Percentiles rank a stretch among this genome's conserved stretches.
Evolutionary conservation across 306 rosid species (phyloP).

Genomic region (Benincasa hispida): DNA sequence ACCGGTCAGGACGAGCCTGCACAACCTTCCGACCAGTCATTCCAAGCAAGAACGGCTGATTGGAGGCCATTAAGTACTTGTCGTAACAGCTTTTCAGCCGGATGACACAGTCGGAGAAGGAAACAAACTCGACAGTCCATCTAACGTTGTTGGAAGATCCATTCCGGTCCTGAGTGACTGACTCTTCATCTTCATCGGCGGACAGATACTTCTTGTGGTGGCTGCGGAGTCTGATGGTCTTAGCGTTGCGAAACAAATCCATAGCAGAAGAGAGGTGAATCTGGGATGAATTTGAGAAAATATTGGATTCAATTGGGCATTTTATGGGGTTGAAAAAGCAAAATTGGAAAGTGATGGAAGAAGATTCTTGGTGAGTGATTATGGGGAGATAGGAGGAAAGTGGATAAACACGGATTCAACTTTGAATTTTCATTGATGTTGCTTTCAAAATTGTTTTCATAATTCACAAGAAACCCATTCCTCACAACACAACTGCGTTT

Average conservation of each 20-base stretch:
- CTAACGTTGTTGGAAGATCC: slow-evolving; percentile 39
- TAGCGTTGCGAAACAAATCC: slow-evolving; percentile 40
- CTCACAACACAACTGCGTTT: too few species aligned
- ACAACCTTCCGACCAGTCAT: slow-evolving; percentile 52
- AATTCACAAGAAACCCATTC: too few species aligned
- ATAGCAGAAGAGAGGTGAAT: slow-evolving; percentile 18
- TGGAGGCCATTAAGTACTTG: slow-evolving; percentile 47
- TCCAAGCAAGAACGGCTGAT: slow-evolving; percentile 33
- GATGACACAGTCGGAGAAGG: slow-evolving; percentile 15
- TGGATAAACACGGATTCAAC: neutral
- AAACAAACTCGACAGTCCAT: slow-evolving; percentile 39
- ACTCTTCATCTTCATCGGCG: slow-evolving; percentile 51
- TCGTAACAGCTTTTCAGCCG: slow-evolving; percentile 54
- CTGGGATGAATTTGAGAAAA: slow-evolving; percentile 11
- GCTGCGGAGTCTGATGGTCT: slow-evolving; percentile 45
- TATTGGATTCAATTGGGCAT: too few species aligned
- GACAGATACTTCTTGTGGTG: slow-evolving; percentile 35
- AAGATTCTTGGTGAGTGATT: neutral
- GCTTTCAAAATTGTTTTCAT: too few species aligned
- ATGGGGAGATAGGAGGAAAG: neutral
- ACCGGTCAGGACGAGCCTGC: slow-evolving; percentile 22
- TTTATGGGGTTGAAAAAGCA: too few species aligned
- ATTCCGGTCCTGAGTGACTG: slow-evolving; percentile 33
- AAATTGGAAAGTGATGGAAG: neutral
- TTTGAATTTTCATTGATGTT: too few species aligned